Evolutionary conservation across 2,329 filamentous ascomycete species (phyloP), one percentile per base, ranked within the genome.

Genomic region (Macrophomina tecta): DNA sequence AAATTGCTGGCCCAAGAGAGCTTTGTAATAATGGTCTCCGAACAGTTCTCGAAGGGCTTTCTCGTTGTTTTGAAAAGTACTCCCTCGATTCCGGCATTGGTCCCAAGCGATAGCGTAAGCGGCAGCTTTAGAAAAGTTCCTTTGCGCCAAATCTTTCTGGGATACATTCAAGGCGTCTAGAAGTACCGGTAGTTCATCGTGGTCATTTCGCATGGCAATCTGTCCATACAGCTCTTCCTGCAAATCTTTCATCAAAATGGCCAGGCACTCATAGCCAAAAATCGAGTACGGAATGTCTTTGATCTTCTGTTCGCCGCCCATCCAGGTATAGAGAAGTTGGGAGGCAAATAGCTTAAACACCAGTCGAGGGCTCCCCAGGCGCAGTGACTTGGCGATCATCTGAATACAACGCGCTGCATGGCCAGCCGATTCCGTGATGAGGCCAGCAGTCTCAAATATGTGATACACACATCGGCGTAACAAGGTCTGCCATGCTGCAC

Each of bases 321-420:
- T 86, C 94, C 94, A 99, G 0, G 93, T 97, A 75, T 92, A 97
- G 3, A 98, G 82, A 6, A 99, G 84, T 73, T 99, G 95, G 2
- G 94, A 89, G 6, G 92, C 89, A 74, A 98, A 99, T 0, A 98
- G 82, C 5, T 83, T 82, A 74, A 99, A 97, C 0, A 99, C 81
- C 40, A 90, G 86, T 71, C 85, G 87, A 0, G 93, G 84, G 52
- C 88, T 87, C 30, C 84, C 78, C 28, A 98, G 84, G 0, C 84
- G 80, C 40, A 97, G 84, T 0, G 85, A 83, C 12, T 76, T 79
- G 4, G 94, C 88, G 38, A 97, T 88, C 12, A 85, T 82, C 4
- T 78, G 76, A 51, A 97, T 83, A 71, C 92, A 96, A 62, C 85
- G 85, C 65, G 86, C 87, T 1, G 94, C 94, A 79, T 97, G 91